Percentiles rank a stretch among this genome's conserved stretches.
phyloP scores from a whole-genome alignment of 2,329 filamentous ascomycete genomes.

The Diatrype stigma region DNA sequence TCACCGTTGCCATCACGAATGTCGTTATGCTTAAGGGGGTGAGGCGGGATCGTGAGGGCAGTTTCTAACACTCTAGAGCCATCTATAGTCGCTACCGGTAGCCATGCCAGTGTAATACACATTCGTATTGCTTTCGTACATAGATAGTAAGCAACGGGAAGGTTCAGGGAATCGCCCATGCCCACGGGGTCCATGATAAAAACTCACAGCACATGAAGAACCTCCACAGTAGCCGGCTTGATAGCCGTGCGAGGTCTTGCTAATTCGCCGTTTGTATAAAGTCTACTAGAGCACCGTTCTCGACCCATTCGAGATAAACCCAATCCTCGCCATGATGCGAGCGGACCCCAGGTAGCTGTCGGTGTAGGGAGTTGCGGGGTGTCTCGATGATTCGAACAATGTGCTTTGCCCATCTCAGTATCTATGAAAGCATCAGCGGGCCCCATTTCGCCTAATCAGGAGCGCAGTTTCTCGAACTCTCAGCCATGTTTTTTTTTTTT shows the following conservation, averaged over 20 bases:
- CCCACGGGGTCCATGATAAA: no score
- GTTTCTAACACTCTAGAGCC: background rate
- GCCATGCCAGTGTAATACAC: conserved; percentile 2
- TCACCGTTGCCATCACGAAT: background rate
- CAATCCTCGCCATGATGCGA: background rate
- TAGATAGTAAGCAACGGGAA: background rate
- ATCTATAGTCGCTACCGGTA: background rate
- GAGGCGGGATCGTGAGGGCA: background rate
- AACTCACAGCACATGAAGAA: conserved; percentile 3
- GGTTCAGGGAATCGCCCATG: no score
- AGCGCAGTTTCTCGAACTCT: background rate
- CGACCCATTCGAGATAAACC: background rate
- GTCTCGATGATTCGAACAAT: background rate
- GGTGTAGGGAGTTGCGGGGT: background rate
- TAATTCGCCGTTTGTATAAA: background rate
- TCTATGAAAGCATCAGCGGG: background rate
- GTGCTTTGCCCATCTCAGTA: background rate
- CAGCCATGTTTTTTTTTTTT: no score
- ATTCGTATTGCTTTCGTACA: background rate
- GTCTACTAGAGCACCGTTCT: background rate
- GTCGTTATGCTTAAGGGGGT: background rate
- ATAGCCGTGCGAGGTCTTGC: background rate
- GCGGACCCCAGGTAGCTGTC: background rate
- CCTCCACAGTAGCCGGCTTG: conserved; percentile 1
- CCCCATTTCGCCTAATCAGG: no score